phyloP scores from a whole-genome alignment of 2,329 filamentous ascomycete species.

The Cladosporium oxysporum region DNA sequence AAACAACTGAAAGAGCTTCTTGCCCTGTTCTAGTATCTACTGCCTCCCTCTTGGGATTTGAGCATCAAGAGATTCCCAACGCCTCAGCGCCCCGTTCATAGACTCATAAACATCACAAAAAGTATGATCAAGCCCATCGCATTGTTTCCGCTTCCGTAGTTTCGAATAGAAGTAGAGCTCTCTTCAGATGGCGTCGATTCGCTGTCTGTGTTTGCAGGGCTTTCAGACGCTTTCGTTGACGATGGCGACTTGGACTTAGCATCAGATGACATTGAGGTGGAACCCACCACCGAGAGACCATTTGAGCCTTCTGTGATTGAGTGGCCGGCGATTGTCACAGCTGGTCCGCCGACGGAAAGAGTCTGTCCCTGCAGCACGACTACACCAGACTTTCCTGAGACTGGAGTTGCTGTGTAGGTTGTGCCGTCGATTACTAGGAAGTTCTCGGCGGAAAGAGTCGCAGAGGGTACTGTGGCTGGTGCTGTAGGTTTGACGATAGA shows the following conservation, averaged over 20 bases:
- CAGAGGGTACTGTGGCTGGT: not conserved
- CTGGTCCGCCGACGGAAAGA: not conserved
- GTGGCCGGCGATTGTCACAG: not conserved
- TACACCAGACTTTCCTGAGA: not conserved
- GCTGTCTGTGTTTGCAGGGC: not conserved
- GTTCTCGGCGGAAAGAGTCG: not conserved
- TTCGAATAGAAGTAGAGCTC: not conserved
- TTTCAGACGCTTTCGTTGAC: not conserved
- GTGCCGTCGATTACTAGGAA: not conserved
- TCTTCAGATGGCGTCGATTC: not conserved
- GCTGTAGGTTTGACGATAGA: not conserved
- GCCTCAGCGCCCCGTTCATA: not conserved
- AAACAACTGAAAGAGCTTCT: no score
- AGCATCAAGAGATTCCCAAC: not conserved
- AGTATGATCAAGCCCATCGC: not conserved
- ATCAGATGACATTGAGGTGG: not conserved
- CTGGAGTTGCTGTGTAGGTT: conserved; percentile 1
- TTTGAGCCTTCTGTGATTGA: not conserved
- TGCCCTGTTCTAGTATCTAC: no score
- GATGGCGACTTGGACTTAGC: not conserved
- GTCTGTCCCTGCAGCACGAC: not conserved
- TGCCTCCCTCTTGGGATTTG: no score
- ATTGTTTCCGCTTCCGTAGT: not conserved
- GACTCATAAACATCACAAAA: not conserved
- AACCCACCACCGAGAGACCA: not conserved